These are phyloP conservation scores for Clitopilus passeckerianus DNA, from an alignment of 768 basidiomycete genomes.

Conservation along the genomic window DNA sequence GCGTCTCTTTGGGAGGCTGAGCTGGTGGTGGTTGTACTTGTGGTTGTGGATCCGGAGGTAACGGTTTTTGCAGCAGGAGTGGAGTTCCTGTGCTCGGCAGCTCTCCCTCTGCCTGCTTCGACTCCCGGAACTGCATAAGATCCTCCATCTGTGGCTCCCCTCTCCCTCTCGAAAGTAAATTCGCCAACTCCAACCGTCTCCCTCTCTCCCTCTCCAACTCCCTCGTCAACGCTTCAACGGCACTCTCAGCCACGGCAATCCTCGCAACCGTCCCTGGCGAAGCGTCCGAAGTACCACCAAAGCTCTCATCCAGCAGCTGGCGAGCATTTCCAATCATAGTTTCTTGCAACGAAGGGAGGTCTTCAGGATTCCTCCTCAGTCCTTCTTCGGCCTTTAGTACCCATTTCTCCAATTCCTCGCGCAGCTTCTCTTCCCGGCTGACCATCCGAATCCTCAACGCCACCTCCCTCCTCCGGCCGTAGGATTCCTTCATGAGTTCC, in stretches of 20 bases:
- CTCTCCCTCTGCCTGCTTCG: no score
- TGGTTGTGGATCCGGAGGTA: neutral
- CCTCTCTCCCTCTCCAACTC: conserved; percentile 57
- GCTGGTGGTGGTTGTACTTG: neutral
- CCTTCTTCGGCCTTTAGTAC: conserved; percentile 44
- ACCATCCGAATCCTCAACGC: conserved; percentile 57
- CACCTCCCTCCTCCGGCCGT: conserved; percentile 70
- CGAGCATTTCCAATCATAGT: conserved; percentile 19
- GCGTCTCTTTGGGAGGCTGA: neutral
- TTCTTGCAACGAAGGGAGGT: conserved; percentile 7
- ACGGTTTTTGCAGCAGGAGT: neutral
- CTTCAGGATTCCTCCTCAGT: conserved; percentile 17
- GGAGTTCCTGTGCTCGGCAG: neutral
- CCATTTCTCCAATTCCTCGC: conserved; percentile 54
- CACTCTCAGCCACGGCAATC: conserved; percentile 40
- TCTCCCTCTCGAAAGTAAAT: conserved; percentile 14
- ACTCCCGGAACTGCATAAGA: no score
- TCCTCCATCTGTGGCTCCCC: no score
- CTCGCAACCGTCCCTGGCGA: conserved; percentile 48
- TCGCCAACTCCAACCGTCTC: conserved; percentile 41
- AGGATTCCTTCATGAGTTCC: conserved; percentile 66
- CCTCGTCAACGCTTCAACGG: conserved; percentile 44
- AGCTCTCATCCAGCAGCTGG: conserved; percentile 2
- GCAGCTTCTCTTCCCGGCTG: conserved; percentile 57
- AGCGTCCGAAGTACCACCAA: conserved; percentile 15